Base-by-base conservation (phyloP, 2,329 filamentous ascomycete genomes). In the Mycosphaerella sp. region DNA sequence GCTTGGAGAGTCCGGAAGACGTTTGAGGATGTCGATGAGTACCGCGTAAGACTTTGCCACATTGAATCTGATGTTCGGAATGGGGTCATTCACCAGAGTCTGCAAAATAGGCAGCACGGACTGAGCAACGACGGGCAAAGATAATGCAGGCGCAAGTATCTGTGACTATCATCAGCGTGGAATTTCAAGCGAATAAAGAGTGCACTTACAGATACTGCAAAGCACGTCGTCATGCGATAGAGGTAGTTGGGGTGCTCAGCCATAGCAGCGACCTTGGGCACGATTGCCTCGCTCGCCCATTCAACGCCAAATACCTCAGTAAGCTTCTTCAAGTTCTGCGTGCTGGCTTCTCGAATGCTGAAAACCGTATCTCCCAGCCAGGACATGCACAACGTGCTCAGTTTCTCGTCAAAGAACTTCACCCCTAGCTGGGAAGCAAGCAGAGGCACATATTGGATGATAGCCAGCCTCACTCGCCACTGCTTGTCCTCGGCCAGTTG, bases 191-290 rank as follows among this genome's bases (percentile, higher is more conserved):
- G 7, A n/a, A 41, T 3, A 6, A 29, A 8, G 6, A 6, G 12
- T 12, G 12, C 32, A 81, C 88, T 78, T 80, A 98, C 93, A 65
- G 90, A 92, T 63, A 98, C 95, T 59, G 93, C 93, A 72, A 98
- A 98, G 76, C 92, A 97, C n/a, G 93, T 98, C 8, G 93, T 98
- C 93, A 98, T 98, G 71, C 93, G 83, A 80, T 98, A 98, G 50
- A 98, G 85, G 72, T 98, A 98, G 77, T 98, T 98, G 58, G 92
- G 89, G 72, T 98, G 93, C 69, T 89, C 88, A 56, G 93, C 93
- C 93, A 98, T 97, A 38, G 87, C 88, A 81, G 95, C 93, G 61
- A 98, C 93, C 78, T 97, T 97, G 57, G 93, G 93, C 65, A 98
- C 95, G 68, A 98, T 98, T 45, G 91, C 90, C 70, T 91, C 88